Conservation (phyloP, 1,284 basidiomycete species). For the Sutorius eximius region DNA sequence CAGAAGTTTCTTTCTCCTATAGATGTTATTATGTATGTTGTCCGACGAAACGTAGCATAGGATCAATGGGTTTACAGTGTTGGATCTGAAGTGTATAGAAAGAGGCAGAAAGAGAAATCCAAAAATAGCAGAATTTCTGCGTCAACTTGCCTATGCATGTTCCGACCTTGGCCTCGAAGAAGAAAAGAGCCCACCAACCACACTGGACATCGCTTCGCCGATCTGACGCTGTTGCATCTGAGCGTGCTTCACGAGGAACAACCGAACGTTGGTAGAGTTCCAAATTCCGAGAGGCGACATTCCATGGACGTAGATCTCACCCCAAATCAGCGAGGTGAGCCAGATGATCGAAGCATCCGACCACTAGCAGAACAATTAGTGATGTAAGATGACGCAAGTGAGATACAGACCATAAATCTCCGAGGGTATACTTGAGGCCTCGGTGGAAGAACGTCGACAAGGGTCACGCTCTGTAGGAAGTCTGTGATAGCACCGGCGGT, state of each 20-base stretch:
- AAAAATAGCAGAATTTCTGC: neutral
- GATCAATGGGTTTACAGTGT: neutral
- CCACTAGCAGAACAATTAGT: slow-evolving; percentile 56
- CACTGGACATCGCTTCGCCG: slow-evolving; percentile 72
- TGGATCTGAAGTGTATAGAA: neutral
- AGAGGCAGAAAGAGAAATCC: neutral
- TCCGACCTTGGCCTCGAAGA: slow-evolving; percentile 31
- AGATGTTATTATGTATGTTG: neutral
- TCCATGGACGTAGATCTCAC: slow-evolving; percentile 87
- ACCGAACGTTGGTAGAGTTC: slow-evolving; percentile 81
- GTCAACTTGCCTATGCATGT: slow-evolving; percentile 22
- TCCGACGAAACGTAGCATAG: neutral
- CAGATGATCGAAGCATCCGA: slow-evolving; percentile 85
- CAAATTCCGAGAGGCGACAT: slow-evolving; percentile 83
- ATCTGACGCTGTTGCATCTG: slow-evolving; percentile 67
- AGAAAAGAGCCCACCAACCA: slow-evolving; percentile 53
- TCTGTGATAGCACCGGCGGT: slow-evolving; percentile 69
- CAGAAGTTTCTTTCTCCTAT: neutral
- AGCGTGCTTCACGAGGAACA: slow-evolving; percentile 88
- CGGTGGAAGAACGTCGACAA: slow-evolving; percentile 71
- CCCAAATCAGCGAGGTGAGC: slow-evolving; percentile 90
- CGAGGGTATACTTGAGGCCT: slow-evolving; percentile 64
- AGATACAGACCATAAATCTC: slow-evolving; percentile 63
- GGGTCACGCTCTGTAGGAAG: slow-evolving; percentile 61
- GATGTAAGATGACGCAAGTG: neutral